Base-by-base conservation (phyloP, 176 grass and related monocot species). In the Rhynchospora pubera region DNA sequence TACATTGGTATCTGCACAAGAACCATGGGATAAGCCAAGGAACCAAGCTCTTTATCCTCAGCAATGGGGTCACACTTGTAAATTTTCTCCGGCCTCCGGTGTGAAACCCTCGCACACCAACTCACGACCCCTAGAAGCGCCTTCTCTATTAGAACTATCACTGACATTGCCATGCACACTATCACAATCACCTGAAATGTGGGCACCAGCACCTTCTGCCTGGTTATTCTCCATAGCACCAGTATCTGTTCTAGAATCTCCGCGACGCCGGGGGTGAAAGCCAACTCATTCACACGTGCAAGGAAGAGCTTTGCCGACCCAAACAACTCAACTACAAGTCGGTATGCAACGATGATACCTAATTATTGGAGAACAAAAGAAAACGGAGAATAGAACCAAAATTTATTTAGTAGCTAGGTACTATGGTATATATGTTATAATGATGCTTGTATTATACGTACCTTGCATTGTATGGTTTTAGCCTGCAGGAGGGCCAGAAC, bases 1-100 rank as follows among this genome's bases (percentile, higher is more conserved):
- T 86, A 97, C 93, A 97, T 97, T 67, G 93, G 93, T 85, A 97
- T 91, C 80, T 97, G 93, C 76, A 97, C 93, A 67, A 97, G 93
- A 26, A 97, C 91, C 91, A 91, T 91, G 57, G 93, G 93, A 65
- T 86, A 88, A 5, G 85, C 83, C 16, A 68, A 32, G 57, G 82
- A 83, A 12, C 73, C 90, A 63, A 76, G 53, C 83, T 97, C 93
- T 34, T 73, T 72, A 62, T 89, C 87, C 9, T 6, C 78, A 39
- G 22, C 70, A 34, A 91, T 46, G 51, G 89, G 79, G 47, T 89
- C 69, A 79, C 87, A 87, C 75, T 76, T 84, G 85, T 90, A 88
- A 56, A 78, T 6, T 18, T 65, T 87, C 74, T 13, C 32, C 43
- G 87, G 89, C 32, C 75, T 78, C 44, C 71, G 80, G 6, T 64